phyloP scores from a whole-genome alignment of 2,329 filamentous ascomycete species.

The Beauveria rudraprayagi region DNA sequence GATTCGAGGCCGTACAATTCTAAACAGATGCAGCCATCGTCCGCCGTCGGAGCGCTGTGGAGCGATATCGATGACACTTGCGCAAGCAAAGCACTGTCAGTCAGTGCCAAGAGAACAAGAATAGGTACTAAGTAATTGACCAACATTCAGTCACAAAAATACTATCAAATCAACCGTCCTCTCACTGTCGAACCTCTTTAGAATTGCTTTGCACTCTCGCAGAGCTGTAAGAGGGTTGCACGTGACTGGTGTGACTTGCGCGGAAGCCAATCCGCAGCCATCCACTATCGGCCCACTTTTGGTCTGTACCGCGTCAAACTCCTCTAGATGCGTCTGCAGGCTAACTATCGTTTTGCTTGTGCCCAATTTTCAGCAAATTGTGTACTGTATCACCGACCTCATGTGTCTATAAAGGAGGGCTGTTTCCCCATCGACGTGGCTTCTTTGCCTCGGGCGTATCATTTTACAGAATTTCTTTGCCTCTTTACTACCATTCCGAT shows the following conservation, averaged over 20 bases:
- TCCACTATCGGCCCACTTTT: conserved; percentile 9
- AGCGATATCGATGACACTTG: neutral
- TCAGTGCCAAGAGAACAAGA: neutral
- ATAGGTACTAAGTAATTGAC: too few relatives aligned
- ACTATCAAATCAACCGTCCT: neutral
- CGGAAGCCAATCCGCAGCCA: neutral
- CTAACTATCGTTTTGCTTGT: neutral
- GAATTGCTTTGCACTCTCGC: neutral
- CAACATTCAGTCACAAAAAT: too few relatives aligned
- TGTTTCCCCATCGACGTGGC: neutral
- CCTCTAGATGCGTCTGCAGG: conserved; percentile 7
- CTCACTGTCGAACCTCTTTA: neutral
- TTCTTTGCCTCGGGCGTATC: neutral
- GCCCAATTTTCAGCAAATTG: neutral
- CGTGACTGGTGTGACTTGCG: neutral
- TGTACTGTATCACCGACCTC: conserved; percentile 2
- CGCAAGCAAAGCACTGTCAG: neutral
- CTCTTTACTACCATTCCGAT: neutral
- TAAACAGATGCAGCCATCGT: neutral
- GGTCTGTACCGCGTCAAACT: conserved; percentile 11
- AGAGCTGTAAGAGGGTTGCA: neutral
- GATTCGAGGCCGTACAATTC: neutral
- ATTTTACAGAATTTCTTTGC: neutral
- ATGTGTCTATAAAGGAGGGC: neutral
- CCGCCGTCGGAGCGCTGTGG: neutral